These are phyloP conservation scores for Rhynchospora breviuscula DNA, from an alignment of 176 grass and related monocot species.

Conservation along the genomic window DNA sequence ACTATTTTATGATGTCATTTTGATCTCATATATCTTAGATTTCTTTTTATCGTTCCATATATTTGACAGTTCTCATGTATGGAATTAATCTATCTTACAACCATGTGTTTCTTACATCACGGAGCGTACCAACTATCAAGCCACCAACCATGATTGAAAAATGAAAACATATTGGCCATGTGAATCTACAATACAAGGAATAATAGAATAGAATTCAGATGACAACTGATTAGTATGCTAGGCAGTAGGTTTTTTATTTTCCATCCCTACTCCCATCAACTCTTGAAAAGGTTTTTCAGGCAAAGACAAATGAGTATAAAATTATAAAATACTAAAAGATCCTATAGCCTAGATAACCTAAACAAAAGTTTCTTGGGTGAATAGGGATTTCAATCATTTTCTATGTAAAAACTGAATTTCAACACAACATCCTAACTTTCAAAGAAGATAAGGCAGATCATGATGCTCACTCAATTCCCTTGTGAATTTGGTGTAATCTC, in stretches of 20 bases:
- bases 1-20: not conserved
- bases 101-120: not conserved
- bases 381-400: not conserved
- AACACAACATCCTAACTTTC: too few species aligned
- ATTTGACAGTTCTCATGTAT: too few species aligned
- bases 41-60: too few species aligned
- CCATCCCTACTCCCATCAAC: not conserved
- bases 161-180: conserved; percentile 8
- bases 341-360: not conserved
- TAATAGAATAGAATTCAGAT: not conserved
- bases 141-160: not conserved
- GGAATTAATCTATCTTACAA: not conserved
- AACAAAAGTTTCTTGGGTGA: not conserved
- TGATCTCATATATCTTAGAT: not conserved
- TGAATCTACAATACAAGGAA: conserved; percentile 8
- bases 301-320: not conserved
- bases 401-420: not conserved
- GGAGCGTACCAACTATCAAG: not conserved
- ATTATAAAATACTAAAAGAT: not conserved
- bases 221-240: not conserved
- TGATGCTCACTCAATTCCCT: not conserved
- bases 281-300: not conserved
- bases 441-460: not conserved
- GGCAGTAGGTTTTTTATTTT: not conserved
- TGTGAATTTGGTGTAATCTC: not conserved